phyloP scores from a whole-genome alignment of 352 stramenopile species.

The Nothophytophthora sp. region DNA sequence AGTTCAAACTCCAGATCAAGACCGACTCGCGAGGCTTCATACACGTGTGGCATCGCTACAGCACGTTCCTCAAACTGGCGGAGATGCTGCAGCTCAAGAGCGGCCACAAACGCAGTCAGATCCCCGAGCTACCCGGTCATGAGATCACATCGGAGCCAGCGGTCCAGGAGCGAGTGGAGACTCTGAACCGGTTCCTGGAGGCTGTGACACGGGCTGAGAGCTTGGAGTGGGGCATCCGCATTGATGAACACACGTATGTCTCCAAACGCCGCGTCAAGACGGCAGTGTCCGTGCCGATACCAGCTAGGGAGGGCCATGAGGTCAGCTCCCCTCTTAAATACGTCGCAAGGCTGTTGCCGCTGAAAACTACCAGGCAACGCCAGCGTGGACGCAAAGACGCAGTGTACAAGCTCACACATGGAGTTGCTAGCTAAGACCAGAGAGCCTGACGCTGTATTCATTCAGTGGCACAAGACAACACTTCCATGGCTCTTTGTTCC shows the following conservation, averaged over 20 bases:
- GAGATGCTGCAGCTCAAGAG: conserved; percentile 54
- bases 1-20: conserved; percentile 62
- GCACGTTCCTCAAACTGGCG: conserved; percentile 57
- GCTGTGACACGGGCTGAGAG: conserved; percentile 51
- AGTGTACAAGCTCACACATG: conserved; percentile 11
- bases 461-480: conserved; percentile 2
- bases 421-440: conserved; percentile 11
- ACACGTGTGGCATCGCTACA: conserved; percentile 62
- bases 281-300: background rate
- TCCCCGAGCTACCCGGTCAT: conserved; percentile 56
- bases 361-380: conserved; percentile 6
- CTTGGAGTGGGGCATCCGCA: conserved; percentile 54
- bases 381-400: conserved; percentile 3
- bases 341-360: conserved; percentile 5
- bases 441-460: background rate
- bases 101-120: conserved; percentile 46
- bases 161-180: conserved; percentile 55
- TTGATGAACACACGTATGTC: conserved; percentile 12
- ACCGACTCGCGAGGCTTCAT: conserved; percentile 53
- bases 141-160: conserved; percentile 55
- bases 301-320: background rate
- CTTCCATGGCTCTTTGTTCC: background rate
- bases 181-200: conserved; percentile 62
- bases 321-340: background rate
- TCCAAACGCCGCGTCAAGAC: conserved; percentile 6